phyloP scores from a whole-genome alignment of 495 filamentous ascomycete genomes.

The Podospora appendiculata region DNA sequence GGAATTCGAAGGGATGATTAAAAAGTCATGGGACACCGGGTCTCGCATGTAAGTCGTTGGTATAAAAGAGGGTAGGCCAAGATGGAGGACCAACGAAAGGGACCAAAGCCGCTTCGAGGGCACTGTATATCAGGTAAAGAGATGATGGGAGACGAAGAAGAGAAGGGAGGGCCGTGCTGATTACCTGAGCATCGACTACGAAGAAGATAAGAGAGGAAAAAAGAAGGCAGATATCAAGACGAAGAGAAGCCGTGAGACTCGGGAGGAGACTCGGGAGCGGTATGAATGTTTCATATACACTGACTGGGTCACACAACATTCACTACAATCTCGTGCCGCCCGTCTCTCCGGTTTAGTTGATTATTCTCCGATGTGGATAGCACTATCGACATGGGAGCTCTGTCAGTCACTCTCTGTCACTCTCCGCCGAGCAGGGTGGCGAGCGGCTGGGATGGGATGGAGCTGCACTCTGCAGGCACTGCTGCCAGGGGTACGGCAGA shows the following conservation, averaged over 20 bases:
- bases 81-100: no score
- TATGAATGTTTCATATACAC: slow-evolving; percentile 3
- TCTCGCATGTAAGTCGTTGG: background rate
- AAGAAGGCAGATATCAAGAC: no score
- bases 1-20: background rate
- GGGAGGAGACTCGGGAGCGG: background rate
- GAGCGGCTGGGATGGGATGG: background rate
- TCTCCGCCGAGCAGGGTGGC: background rate
- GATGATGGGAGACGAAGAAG: background rate
- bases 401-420: background rate
- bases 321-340: slow-evolving; percentile 12
- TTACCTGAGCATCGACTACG: background rate
- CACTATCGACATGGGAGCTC: slow-evolving; percentile 1
- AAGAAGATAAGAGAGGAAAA: background rate
- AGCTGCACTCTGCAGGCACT: no score
- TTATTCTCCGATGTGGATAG: slow-evolving; percentile 2
- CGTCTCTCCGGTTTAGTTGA: background rate
- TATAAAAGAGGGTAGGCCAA: background rate
- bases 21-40: slow-evolving; percentile 1
- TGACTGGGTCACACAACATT: background rate
- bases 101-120: no score
- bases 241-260: no score
- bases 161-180: background rate
- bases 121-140: no score
- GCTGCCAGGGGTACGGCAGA: no score